phyloP scores from a whole-genome alignment of 257 asterid genomes.

The Solanum lycopersicoides region DNA sequence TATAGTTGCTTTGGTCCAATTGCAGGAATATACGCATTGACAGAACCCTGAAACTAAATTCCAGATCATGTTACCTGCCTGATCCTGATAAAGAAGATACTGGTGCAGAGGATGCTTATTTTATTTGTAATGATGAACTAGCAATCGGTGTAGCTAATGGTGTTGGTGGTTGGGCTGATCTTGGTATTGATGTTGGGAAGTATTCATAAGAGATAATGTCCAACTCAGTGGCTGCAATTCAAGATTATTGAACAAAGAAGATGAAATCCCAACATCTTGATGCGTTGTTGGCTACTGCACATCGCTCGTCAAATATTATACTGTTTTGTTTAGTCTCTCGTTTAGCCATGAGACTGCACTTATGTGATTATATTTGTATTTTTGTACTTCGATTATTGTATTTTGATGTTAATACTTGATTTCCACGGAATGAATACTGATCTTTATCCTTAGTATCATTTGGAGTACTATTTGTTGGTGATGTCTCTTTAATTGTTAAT shows the following conservation, averaged over 20 bases:
- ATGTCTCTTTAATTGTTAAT: too few species aligned
- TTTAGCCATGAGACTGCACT: too few species aligned
- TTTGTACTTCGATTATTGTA: too few species aligned
- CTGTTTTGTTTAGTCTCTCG: too few species aligned
- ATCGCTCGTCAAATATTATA: too few species aligned
- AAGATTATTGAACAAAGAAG: not conserved
- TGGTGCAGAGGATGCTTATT: slow-evolving; percentile 97
- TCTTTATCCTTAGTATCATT: too few species aligned
- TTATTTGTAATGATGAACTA: slow-evolving; percentile 65
- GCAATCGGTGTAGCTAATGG: slow-evolving; percentile 98
- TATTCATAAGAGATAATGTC: slow-evolving; percentile 93
- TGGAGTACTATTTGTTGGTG: too few species aligned
- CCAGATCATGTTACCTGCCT: slow-evolving; percentile 87
- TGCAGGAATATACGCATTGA: slow-evolving; percentile 41
- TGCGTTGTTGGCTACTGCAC: too few species aligned
- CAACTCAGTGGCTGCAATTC: slow-evolving; percentile 41
- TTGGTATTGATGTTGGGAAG: slow-evolving; percentile 71
- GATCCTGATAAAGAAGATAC: slow-evolving; percentile 98
- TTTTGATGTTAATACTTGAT: too few species aligned
- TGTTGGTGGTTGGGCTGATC: slow-evolving; percentile 96
- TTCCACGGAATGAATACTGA: too few species aligned
- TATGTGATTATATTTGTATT: too few species aligned
- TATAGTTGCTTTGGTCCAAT: not conserved
- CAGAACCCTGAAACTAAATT: slow-evolving; percentile 64
- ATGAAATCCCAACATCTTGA: too few species aligned